Base-by-base conservation (phyloP, 805 yeast species). In the Dipodascus geniculatus region DNA sequence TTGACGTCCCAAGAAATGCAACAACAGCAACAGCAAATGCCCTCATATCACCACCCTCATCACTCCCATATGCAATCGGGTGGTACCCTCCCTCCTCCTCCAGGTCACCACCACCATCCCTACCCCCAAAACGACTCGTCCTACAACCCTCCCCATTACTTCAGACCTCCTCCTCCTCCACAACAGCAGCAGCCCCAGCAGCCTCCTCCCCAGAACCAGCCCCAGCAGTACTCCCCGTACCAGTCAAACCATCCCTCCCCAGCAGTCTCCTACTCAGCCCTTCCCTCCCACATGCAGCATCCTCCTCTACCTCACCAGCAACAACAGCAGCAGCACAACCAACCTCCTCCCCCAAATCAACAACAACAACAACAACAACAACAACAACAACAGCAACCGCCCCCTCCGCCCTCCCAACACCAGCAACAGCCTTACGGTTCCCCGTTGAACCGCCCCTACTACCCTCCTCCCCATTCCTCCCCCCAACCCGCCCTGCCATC, bases 211-310 rank as follows among this genome's bases (percentile, higher is more conserved):
- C n/a, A n/a, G n/a, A n/a, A 28, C 6, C 44, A 38, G 44, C 44
- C 11, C 4, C 44, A 38, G 14, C 44, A 38, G 20, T 38, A 38
- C 44, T 38, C 44, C 20, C 44, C 44, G 20, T 38, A 38, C 20
- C 44, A 38, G 20, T 38, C 44, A 38, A 38, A 38, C 20, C 44
- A 38, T 23, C 49, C 49, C n/a, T 22, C 24, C n/a, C 31, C 49
- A 3, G 49, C 49, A 14, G 49, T 47, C 28, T 22, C 31, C 16
- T 22, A 23, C 49, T 23, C 49, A 23, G 49, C 31, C 3, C 49
- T 23, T 22, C 49, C 24, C 14, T 47, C 31, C 6, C 49, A 22
- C 17, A 6, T 23, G 4, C 49, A 22, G 17, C 49, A 47, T 22
- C 49, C 24, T 22, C 49, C 49, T 14, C 49, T 17, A 6, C 49